Conservation (phyloP, 2,329 filamentous ascomycete species). For the Fusarium longipes region DNA sequence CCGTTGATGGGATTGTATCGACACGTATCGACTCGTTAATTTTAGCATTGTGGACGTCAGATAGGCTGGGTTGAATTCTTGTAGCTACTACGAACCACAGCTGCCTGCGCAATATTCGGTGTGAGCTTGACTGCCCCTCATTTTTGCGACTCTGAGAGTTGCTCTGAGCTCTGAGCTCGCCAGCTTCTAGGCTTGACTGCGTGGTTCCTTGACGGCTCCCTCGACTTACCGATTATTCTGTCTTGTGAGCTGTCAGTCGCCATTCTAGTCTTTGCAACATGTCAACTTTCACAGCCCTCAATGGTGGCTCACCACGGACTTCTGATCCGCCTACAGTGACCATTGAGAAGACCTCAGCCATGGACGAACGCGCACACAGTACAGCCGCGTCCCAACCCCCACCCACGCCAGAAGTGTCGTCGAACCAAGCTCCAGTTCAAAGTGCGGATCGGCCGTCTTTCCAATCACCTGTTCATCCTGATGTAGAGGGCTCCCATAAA, state of each 20-base stretch:
- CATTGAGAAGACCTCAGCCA: slow-evolving; percentile 48
- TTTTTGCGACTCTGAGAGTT: slow-evolving; percentile 5
- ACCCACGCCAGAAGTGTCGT: slow-evolving; percentile 44
- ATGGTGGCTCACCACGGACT: slow-evolving; percentile 60
- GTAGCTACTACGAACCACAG: slow-evolving; percentile 21
- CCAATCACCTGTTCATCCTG: slow-evolving; percentile 55
- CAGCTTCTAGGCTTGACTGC: slow-evolving; percentile 6
- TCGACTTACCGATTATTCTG: slow-evolving; percentile 2
- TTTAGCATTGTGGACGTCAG: slow-evolving; percentile 6
- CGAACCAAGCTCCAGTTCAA: slow-evolving; percentile 55
- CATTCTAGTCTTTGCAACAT: slow-evolving; percentile 49
- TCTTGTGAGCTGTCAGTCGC: slow-evolving; percentile 4
- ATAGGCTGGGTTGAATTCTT: slow-evolving; percentile 2
- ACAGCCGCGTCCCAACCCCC: slow-evolving; percentile 41
- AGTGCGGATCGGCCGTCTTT: slow-evolving; percentile 57
- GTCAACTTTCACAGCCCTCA: slow-evolving; percentile 65
- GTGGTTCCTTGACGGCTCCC: not conserved
- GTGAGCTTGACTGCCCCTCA: slow-evolving; percentile 17
- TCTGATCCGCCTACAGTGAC: slow-evolving; percentile 50
- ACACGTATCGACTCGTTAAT: slow-evolving; percentile 14
- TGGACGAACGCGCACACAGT: slow-evolving; percentile 50
- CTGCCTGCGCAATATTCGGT: slow-evolving; percentile 34
- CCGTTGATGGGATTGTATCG: slow-evolving; percentile 14
- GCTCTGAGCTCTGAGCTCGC: slow-evolving; percentile 8
- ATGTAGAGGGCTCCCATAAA: slow-evolving; percentile 66